These are phyloP conservation scores for Xylaria sp. DNA, from an alignment of 2,329 filamentous ascomycete species.

Conservation along the genomic window DNA sequence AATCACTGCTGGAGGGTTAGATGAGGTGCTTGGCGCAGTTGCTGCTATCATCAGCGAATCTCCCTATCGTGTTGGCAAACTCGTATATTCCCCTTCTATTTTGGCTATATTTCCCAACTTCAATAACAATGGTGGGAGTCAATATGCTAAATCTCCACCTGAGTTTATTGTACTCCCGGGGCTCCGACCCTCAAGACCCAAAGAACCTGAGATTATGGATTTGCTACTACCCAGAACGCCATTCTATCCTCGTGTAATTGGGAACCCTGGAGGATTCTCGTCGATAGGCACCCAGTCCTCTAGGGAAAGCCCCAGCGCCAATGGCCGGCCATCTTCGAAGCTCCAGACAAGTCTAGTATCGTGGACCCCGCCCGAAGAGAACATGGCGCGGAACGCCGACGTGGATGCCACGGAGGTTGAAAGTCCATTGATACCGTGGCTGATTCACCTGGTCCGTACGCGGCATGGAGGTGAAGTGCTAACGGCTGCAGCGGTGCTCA, in stretches of 20 bases:
- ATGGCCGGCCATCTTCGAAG: constrained; percentile 38
- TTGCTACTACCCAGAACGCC: constrained; percentile 65
- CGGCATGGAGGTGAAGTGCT: constrained; percentile 64
- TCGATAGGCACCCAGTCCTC: constrained; percentile 54
- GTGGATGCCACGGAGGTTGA: constrained; percentile 64
- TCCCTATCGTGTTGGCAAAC: constrained; percentile 74
- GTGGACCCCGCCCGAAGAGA: constrained; percentile 38
- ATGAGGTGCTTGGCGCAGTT: constrained; percentile 77
- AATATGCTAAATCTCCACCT: constrained; percentile 57
- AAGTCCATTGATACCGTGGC: constrained; percentile 74
- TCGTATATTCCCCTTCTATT: constrained; percentile 71
- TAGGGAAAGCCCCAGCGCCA: constrained; percentile 43
- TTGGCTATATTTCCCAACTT: constrained; percentile 70
- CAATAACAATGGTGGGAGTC: constrained; percentile 56
- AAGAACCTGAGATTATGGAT: constrained; percentile 63
- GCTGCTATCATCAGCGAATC: constrained; percentile 79
- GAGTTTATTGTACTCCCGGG: constrained; percentile 60
- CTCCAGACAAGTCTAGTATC: constrained; percentile 35
- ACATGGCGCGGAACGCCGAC: constrained; percentile 36
- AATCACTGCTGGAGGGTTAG: constrained; percentile 62
- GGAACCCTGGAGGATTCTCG: constrained; percentile 53
- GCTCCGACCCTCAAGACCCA: constrained; percentile 52
- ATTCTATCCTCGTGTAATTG: constrained; percentile 43
- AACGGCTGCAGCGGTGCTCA: constrained; percentile 72
- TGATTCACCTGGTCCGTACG: constrained; percentile 68